A percentile compares a stretch with the other conserved stretches of the same genome.
phyloP scores from a whole-genome alignment of 2,329 filamentous ascomycete genomes.

The Xylogone sp. region DNA sequence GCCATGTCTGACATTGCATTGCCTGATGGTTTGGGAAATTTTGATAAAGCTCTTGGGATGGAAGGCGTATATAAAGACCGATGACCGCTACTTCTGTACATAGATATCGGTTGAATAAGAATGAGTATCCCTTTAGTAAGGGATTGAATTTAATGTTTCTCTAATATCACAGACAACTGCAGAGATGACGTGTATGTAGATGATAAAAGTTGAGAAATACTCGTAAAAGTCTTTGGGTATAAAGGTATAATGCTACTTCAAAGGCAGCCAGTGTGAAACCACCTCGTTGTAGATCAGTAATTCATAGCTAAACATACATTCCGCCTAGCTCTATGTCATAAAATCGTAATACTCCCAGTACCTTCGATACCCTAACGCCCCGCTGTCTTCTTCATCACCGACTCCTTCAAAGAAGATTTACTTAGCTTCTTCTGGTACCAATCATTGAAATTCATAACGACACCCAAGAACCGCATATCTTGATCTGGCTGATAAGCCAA shows the following conservation, averaged over 20 bases:
- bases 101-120: neutral
- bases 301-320: too few species aligned
- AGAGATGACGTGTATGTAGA: too few species aligned
- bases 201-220: neutral
- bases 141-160: neutral
- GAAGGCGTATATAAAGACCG: neutral
- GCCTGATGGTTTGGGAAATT: neutral
- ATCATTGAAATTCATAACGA: constrained; percentile 99
- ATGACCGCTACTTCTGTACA: neutral
- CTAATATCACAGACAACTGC: neutral
- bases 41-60: neutral
- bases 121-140: neutral
- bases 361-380: too few species aligned
- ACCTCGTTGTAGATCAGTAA: neutral
- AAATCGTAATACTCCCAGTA: too few species aligned
- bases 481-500: constrained; percentile 89
- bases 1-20: neutral
- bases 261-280: too few species aligned
- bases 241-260: too few species aligned
- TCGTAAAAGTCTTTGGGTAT: too few species aligned
- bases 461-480: constrained; percentile 91
- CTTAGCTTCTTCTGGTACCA: constrained; percentile 58
- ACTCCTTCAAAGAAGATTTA: constrained; percentile 35
- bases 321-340: too few species aligned
- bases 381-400: constrained; percentile 53